A percentile compares a stretch with the other conserved stretches of the same genome.
phyloP scores from a whole-genome alignment of 2,329 filamentous ascomycete species.

The Arthrobotrys sphaeroides region DNA sequence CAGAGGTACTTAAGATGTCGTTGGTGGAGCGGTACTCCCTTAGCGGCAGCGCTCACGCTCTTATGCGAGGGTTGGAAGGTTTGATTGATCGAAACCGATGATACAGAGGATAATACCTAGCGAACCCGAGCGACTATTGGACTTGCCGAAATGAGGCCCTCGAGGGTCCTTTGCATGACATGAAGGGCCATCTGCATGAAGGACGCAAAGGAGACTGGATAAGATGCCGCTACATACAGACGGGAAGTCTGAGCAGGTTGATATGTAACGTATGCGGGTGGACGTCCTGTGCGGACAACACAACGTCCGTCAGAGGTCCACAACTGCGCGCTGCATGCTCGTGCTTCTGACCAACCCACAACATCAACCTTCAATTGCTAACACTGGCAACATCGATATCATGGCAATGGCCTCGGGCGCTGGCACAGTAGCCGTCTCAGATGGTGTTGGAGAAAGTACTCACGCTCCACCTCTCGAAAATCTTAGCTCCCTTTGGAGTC shows the following conservation, averaged over 20 bases:
- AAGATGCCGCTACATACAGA: slow-evolving; percentile 15
- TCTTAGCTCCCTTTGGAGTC: neutral
- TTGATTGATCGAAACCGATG: slow-evolving; percentile 38
- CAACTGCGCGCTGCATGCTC: neutral
- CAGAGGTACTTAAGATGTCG: slow-evolving; percentile 33
- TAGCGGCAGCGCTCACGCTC: slow-evolving; percentile 47
- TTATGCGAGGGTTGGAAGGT: slow-evolving; percentile 50
- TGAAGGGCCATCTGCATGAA: slow-evolving; percentile 39
- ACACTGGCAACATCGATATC: neutral
- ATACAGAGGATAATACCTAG: slow-evolving; percentile 34
- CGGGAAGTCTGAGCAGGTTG: slow-evolving; percentile 10
- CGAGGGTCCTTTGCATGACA: slow-evolving; percentile 49
- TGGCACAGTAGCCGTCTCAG: slow-evolving; percentile 33
- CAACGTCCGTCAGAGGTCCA: slow-evolving; percentile 23
- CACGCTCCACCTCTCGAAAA: neutral
- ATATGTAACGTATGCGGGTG: neutral
- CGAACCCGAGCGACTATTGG: slow-evolving; percentile 38
- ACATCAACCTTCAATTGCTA: slow-evolving; percentile 11
- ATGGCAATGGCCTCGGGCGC: slow-evolving; percentile 3
- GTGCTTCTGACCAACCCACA: neutral
- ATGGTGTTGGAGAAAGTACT: slow-evolving; percentile 9
- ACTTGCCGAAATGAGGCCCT: slow-evolving; percentile 52
- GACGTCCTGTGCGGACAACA: slow-evolving; percentile 41
- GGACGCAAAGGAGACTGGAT: slow-evolving; percentile 38
- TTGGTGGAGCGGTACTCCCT: slow-evolving; percentile 37